Base-by-base conservation (phyloP, 352 stramenopile species). In the Thalassiosira livingstoniorum region DNA sequence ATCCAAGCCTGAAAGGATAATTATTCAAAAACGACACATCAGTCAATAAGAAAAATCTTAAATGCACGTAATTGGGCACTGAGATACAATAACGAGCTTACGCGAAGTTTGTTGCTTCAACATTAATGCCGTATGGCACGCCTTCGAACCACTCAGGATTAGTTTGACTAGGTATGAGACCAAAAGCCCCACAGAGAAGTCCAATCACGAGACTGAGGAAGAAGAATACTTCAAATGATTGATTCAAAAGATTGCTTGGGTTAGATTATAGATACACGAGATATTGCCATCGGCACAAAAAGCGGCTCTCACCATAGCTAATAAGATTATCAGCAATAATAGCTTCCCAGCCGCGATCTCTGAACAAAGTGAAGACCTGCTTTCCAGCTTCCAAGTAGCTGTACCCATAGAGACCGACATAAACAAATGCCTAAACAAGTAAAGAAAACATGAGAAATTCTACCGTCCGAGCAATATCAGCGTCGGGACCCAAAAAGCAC, bases 271-370 rank as follows among this genome's bases (percentile, higher is more conserved):
- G 10, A 57, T 21, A 25, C 35, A 87, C 85, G 31, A n/a, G n/a
- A n/a, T n/a, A n/a, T n/a, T n/a, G n/a, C n/a, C n/a, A n/a, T n/a
- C n/a, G n/a, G n/a, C n/a, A n/a, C n/a, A 98, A 87, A 45, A 96
- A 62, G 0, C 4, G 11, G 13, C 39, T 10, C 51, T 63, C 29
- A 74, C 65, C 94, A 68, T 96, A 98, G 75, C 95, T 94, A 37
- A 98, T 96, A 29, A 98, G 92, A 80, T 98, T 95, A 83, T 99
- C 96, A 76, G 98, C 98, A 88, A 98, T 98, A 82, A 99, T 97
- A 1, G 96, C 95, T 80, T 98, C 96, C 73, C 97, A 98, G 23
- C 97, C 97, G 51, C 96, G 95, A 75, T 97, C 89, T 62, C 95
- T 92, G 85, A 99, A 99, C 13, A 99, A 89, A 27, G 96, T 72